Evolutionary conservation across 2,329 filamentous ascomycete species (phyloP), one percentile per base, ranked within the genome.

Genomic region (Penicillium hordei): DNA sequence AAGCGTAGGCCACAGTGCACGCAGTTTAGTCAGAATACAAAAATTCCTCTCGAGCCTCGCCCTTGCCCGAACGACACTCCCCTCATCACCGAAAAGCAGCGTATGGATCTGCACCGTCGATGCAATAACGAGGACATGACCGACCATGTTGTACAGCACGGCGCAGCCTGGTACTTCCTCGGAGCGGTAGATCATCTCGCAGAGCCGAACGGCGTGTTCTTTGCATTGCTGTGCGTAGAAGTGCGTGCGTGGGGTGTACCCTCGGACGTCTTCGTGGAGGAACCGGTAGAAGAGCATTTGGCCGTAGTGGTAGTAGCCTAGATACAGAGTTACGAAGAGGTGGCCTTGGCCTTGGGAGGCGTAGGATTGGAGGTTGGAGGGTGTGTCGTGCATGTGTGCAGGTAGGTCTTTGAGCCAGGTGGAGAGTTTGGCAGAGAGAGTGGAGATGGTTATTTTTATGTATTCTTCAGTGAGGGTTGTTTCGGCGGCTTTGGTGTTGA

Each of bases 271-370:
- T 23, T 71, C 67, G 44, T 75, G 72, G 0, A 81, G 70, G 60
- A 78, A 81, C 50, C 77, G 77, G 57, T 81, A 82, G 65, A 76
- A 79, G 5, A 82, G 72, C n/a, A 81, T 69, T 50, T 79, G 75
- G 5, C 73, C 72, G 58, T 77, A 80, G 62, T 81, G 74, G 49
- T 81, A 76, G 57, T 80, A 81, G 4, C 78, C 78, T 2, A 81
- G 65, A 58, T 81, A 76, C 1, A 82, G 69, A 1, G 77, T 77
- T 1, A 77, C 74, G 52, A 80, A 81, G 21, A 75, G 70, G 5
- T 75, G 70, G 3, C 79, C 79, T 4, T 79, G 70, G 2, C 78
- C 76, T 31, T 74, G 65, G 0, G 66, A 60, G n/a, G 73, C 65
- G 51, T 75, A 77, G 6, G 63, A 62, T 3, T 68, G 61, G 4